Conservation (phyloP, 2,329 filamentous ascomycete species). For the Ceratocystis cubensis region DNA sequence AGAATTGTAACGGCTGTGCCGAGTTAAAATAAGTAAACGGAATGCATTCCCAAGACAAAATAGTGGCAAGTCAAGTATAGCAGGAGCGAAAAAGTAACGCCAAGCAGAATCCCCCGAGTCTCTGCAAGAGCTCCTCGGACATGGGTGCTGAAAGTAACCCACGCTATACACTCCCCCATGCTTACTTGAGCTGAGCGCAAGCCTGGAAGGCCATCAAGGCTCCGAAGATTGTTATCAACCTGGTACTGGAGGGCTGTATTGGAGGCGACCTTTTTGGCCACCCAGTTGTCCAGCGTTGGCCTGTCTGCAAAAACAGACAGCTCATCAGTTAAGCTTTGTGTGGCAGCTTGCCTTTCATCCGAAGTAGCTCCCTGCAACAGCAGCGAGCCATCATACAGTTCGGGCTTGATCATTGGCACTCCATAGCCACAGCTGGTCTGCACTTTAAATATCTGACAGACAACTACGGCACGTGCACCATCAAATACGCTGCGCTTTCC, state of each 20-base stretch:
- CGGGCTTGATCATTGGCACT: constrained; percentile 42
- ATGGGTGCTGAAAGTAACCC: constrained; percentile 28
- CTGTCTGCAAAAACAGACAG: constrained; percentile 40
- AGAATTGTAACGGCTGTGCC: background rate
- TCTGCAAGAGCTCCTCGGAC: constrained; percentile 22
- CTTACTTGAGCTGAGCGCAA: constrained; percentile 40
- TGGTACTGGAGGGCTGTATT: constrained; percentile 45
- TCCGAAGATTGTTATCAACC: constrained; percentile 40
- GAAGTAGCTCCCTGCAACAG: constrained; percentile 14
- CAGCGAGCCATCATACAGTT: constrained; percentile 26
- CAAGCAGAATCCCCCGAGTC: constrained; percentile 27
- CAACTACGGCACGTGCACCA: constrained; percentile 47
- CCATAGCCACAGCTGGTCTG: constrained; percentile 56
- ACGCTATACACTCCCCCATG: constrained; percentile 37
- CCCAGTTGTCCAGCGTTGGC: constrained; percentile 42
- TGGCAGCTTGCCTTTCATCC: background rate
- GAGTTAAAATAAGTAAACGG: background rate
- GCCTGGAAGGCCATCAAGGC: constrained; percentile 48
- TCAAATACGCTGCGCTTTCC: constrained; percentile 31
- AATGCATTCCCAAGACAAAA: background rate
- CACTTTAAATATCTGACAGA: constrained; percentile 50
- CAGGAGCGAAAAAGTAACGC: constrained; percentile 21
- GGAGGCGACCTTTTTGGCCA: constrained; percentile 36
- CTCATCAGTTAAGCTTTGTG: constrained; percentile 25
- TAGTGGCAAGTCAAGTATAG: constrained; percentile 11